Evolutionary conservation across 1,284 basidiomycete species (phyloP).

Genomic region (Ceratobasidium sp.): DNA sequence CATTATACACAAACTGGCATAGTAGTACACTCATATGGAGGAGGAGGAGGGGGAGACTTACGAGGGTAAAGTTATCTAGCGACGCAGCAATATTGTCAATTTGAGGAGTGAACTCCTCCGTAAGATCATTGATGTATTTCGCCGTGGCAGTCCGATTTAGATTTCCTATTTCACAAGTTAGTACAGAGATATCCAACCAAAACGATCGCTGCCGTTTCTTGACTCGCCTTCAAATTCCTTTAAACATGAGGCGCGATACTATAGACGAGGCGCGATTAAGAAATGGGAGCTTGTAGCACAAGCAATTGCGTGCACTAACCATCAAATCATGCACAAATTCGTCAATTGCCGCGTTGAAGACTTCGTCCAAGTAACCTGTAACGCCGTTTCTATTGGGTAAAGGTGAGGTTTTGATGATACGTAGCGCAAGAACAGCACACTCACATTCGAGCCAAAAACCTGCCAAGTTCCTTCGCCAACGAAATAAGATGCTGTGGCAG

Average conservation of each 20-base stretch:
- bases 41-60: conserved; percentile 58
- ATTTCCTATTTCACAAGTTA: too few species aligned
- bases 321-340: conserved; percentile 74
- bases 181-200: too few species aligned
- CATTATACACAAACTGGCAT: too few species aligned
- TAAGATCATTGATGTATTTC: conserved; percentile 74
- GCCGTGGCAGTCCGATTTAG: conserved; percentile 67
- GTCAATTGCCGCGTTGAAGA: conserved; percentile 70
- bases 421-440: conserved; percentile 48
- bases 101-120: conserved; percentile 72
- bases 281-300: background rate
- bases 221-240: conserved; percentile 73
- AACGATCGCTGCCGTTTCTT: conserved; percentile 51
- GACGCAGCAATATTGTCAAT: conserved; percentile 72
- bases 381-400: conserved; percentile 9
- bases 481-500: too few species aligned
- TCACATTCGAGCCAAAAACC: conserved; percentile 71
- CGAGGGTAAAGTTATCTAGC: conserved; percentile 74
- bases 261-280: background rate
- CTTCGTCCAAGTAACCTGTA: conserved; percentile 62
- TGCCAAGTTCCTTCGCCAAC: conserved; percentile 68
- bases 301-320: conserved; percentile 54
- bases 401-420: conserved; percentile 9
- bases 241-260: conserved; percentile 78
- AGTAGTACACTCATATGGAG: background rate